phyloP scores from a whole-genome alignment of 768 basidiomycete species.

The Phallus indusiatus region DNA sequence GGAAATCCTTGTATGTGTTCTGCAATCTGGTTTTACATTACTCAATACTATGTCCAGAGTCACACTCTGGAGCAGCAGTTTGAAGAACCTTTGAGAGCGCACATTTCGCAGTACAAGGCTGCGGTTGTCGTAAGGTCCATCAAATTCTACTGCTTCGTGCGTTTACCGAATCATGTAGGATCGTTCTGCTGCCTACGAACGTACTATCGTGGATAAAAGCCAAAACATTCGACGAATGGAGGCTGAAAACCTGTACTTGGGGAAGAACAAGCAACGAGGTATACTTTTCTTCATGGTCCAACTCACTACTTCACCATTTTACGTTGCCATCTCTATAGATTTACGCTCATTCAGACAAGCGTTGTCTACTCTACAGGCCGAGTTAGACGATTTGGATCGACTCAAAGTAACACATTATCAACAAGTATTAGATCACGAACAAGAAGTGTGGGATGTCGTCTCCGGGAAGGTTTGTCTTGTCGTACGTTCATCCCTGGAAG shows the following conservation, averaged over 20 bases:
- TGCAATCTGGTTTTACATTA: slow-evolving; percentile 9
- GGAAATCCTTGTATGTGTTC: slow-evolving; percentile 67
- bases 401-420: slow-evolving; percentile 74
- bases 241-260: slow-evolving; percentile 63
- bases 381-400: slow-evolving; percentile 86
- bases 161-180: slow-evolving; percentile 41
- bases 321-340: slow-evolving; percentile 38
- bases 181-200: slow-evolving; percentile 78
- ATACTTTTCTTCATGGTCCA: slow-evolving; percentile 3
- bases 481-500: slow-evolving; percentile 84
- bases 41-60: slow-evolving; percentile 36
- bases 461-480: slow-evolving; percentile 73
- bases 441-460: slow-evolving; percentile 91
- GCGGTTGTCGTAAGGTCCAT: slow-evolving; percentile 50
- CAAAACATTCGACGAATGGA: slow-evolving; percentile 79
- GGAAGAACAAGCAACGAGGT: slow-evolving; percentile 70
- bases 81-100: slow-evolving; percentile 81
- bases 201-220: slow-evolving; percentile 72
- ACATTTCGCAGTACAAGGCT: slow-evolving; percentile 69
- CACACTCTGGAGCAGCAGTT: slow-evolving; percentile 82
- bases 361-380: slow-evolving; percentile 66
- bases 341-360: slow-evolving; percentile 84
- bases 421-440: slow-evolving; percentile 85
- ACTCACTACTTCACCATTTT: not conserved
- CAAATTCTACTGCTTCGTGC: not conserved